These are phyloP conservation scores for Thymus mandschuricus DNA, from an alignment of 257 asterid species.

Conservation along the genomic window DNA sequence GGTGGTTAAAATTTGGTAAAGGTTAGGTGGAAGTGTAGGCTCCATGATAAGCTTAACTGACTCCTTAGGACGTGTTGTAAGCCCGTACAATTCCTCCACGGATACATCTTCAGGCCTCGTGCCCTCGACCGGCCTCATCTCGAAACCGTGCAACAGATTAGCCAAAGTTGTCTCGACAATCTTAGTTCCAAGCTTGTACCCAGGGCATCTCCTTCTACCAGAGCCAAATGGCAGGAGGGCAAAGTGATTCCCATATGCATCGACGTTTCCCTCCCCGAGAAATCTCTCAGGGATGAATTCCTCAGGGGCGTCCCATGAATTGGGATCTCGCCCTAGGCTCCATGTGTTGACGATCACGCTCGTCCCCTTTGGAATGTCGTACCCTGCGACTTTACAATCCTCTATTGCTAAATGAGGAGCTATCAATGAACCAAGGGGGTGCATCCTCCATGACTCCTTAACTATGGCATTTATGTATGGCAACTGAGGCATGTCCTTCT, in stretches of 20 bases:
- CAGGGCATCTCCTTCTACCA: conserved; percentile 37
- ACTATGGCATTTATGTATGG: too few species aligned
- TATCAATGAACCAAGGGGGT: too few species aligned
- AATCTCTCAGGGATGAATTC: conserved; percentile 21
- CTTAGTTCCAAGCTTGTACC: conserved; percentile 32
- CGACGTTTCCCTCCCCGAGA: conserved; percentile 19
- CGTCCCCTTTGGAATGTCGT: too few species aligned
- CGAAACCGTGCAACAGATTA: conserved; percentile 45
- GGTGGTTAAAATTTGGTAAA: neutral
- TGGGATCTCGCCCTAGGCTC: too few species aligned
- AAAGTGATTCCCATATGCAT: conserved; percentile 25
- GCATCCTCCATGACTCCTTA: too few species aligned
- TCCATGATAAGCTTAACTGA: conserved; percentile 29
- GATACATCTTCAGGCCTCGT: conserved; percentile 35
- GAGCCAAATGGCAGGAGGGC: conserved; percentile 35
- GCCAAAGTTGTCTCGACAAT: conserved; percentile 39
- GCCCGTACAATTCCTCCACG: conserved; percentile 32
- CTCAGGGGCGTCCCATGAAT: too few species aligned
- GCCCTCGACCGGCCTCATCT: conserved; percentile 24
- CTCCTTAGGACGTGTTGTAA: conserved; percentile 30
- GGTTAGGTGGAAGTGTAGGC: conserved; percentile 9
- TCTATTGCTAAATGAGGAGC: too few species aligned
- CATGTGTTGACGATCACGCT: too few species aligned
- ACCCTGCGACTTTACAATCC: too few species aligned
- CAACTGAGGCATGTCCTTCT: too few species aligned